Evolutionary conservation across 108 stramenopile species (phyloP).

Genomic region (Bacterosira constricta): DNA sequence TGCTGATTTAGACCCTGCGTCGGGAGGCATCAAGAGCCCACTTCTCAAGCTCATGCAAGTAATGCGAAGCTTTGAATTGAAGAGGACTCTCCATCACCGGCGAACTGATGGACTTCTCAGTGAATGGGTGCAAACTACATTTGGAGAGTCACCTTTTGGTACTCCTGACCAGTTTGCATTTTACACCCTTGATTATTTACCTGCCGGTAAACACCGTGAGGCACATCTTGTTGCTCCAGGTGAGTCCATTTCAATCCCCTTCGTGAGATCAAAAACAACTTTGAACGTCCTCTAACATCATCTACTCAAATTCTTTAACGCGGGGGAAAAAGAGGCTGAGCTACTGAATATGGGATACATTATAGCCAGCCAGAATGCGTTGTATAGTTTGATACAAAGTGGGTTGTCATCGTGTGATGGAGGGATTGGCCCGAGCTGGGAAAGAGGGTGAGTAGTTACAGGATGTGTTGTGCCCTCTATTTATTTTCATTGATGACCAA

Average conservation of each 20-base stretch:
- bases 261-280: too few species aligned
- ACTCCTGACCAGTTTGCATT: slow-evolving; percentile 40
- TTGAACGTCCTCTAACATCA: too few species aligned
- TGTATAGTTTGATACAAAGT: slow-evolving; percentile 14
- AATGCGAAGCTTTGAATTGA: slow-evolving; percentile 35
- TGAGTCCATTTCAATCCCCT: too few species aligned
- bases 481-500: too few species aligned
- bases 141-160: slow-evolving; percentile 23
- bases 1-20: slow-evolving; percentile 33
- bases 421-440: slow-evolving; percentile 3
- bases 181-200: slow-evolving; percentile 25
- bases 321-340: too few species aligned
- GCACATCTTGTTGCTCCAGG: slow-evolving; percentile 33
- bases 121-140: background rate
- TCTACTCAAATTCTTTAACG: too few species aligned
- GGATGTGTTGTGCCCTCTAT: too few species aligned
- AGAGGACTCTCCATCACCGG: slow-evolving; percentile 9
- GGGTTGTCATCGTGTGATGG: slow-evolving; percentile 28
- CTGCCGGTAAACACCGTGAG: slow-evolving; percentile 19
- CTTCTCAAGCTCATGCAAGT: slow-evolving; percentile 34
- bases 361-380: slow-evolving; percentile 25
- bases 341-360: slow-evolving; percentile 17
- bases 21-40: slow-evolving; percentile 43
- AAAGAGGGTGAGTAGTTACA: background rate
- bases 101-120: slow-evolving; percentile 15